A percentile compares a stretch with the other conserved stretches of the same genome.
phyloP scores from a whole-genome alignment of 257 asterid species.

The Misopates orontium region DNA sequence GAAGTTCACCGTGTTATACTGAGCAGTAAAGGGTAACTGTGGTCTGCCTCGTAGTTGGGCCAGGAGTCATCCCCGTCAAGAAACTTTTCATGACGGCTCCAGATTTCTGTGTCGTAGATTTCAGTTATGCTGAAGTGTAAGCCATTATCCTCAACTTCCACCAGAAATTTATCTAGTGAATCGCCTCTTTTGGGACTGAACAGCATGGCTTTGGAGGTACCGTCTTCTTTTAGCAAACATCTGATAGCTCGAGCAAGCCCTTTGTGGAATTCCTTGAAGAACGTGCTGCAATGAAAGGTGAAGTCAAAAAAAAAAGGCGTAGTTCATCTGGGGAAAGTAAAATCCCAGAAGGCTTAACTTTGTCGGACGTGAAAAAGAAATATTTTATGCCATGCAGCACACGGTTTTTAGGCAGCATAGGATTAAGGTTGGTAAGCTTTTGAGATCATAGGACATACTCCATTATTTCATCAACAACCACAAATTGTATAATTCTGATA shows the following conservation, averaged over 20 bases:
- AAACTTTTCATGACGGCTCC: constrained; percentile 58
- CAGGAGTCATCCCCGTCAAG: constrained; percentile 60
- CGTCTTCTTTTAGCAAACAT: constrained; percentile 60
- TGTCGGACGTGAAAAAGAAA: no score
- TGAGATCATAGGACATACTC: no score
- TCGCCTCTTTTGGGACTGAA: constrained; percentile 88
- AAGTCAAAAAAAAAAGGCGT: constrained; percentile 23
- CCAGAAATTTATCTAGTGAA: constrained; percentile 74
- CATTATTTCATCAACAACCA: no score
- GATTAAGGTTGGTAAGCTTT: no score
- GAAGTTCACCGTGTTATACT: constrained; percentile 46
- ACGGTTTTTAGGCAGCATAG: no score
- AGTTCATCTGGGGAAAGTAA: background rate
- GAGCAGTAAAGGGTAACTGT: constrained; percentile 85
- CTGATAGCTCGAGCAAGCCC: constrained; percentile 73
- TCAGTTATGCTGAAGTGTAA: constrained; percentile 59
- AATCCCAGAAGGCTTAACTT: no score
- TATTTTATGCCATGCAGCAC: no score
- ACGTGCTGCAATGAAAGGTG: constrained; percentile 69
- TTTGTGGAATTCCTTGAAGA: constrained; percentile 78
- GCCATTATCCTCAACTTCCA: constrained; percentile 52
- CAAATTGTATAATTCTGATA: no score
- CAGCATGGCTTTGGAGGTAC: constrained; percentile 76
- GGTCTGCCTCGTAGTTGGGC: constrained; percentile 86
- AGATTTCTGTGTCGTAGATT: constrained; percentile 58